Evolutionary conservation across 805 yeast genomes (phyloP).

Genomic region (Millerozyma miso): DNA sequence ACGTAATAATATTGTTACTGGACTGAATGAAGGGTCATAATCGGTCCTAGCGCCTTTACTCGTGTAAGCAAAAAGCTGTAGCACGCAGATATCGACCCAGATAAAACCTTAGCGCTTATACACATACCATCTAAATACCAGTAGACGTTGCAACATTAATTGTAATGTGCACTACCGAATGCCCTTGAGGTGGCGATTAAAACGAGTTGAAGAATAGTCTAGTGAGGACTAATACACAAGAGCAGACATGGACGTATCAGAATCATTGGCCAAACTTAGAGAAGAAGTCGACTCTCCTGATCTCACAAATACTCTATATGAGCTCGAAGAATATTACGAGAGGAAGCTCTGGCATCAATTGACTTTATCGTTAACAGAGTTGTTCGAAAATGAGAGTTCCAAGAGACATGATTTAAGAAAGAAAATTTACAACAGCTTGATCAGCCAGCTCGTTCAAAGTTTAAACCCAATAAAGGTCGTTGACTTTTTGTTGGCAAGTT

Average conservation of each 20-base stretch:
- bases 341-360: conserved; percentile 94
- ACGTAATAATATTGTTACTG: no score
- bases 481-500: conserved; percentile 59
- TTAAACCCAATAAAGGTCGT: conserved; percentile 78
- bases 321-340: conserved; percentile 80
- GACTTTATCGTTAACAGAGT: conserved; percentile 58
- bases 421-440: conserved; percentile 67
- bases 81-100: no score
- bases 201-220: background rate
- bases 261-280: conserved; percentile 57
- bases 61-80: no score
- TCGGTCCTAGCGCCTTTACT: no score
- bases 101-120: no score
- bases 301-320: conserved; percentile 55
- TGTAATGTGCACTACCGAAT: background rate
- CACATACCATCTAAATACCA: no score
- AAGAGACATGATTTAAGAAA: conserved; percentile 48
- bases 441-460: conserved; percentile 60
- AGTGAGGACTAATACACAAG: background rate
- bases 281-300: conserved; percentile 59
- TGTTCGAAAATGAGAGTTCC: conserved; percentile 55
- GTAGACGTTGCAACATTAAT: background rate
- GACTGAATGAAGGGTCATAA: no score
- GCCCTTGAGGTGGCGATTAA: background rate
- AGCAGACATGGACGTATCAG: conserved; percentile 30